Percentiles rank a stretch among this genome's conserved stretches.
Conservation (phyloP, 768 basidiomycete species). For the Infundibulicybe gibba region DNA sequence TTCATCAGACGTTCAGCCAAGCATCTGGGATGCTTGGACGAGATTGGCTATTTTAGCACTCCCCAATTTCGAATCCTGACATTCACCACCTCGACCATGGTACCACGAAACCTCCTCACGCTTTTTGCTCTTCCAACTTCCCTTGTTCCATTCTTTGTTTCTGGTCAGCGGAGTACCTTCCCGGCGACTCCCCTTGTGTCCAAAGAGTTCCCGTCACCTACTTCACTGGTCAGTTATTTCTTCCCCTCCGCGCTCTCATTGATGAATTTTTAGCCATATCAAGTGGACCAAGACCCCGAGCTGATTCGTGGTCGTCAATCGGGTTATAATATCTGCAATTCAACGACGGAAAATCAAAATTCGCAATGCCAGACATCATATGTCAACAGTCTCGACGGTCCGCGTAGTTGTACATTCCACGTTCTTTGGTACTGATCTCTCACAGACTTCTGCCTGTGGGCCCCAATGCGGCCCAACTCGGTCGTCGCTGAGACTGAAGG, state of each 20-base stretch:
- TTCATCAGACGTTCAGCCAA: no score
- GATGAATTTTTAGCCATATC: constrained; percentile 17
- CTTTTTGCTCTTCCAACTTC: not conserved
- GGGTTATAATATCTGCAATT: constrained; percentile 62
- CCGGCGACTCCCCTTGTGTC: constrained; percentile 37
- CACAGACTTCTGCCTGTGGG: constrained; percentile 72
- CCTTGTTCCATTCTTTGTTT: not conserved
- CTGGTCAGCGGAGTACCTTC: constrained; percentile 21
- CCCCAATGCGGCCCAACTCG: constrained; percentile 44
- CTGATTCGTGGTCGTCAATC: constrained; percentile 44
- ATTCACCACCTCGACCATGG: no score
- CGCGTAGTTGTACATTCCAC: not conserved
- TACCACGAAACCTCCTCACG: not conserved
- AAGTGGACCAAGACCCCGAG: constrained; percentile 23
- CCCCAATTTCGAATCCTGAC: no score
- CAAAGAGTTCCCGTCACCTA: constrained; percentile 38
- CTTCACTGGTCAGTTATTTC: constrained; percentile 30
- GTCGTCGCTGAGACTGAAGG: constrained; percentile 66
- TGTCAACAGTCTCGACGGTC: constrained; percentile 49
- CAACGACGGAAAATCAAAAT: constrained; percentile 46
- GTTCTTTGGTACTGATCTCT: not conserved
- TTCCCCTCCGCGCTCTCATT: not conserved
- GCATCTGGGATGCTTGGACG: no score
- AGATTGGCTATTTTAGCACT: no score
- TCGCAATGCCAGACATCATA: constrained; percentile 54